Evolutionary conservation across 768 basidiomycete species (phyloP).

Genomic region (Leccinum uliginosum): DNA sequence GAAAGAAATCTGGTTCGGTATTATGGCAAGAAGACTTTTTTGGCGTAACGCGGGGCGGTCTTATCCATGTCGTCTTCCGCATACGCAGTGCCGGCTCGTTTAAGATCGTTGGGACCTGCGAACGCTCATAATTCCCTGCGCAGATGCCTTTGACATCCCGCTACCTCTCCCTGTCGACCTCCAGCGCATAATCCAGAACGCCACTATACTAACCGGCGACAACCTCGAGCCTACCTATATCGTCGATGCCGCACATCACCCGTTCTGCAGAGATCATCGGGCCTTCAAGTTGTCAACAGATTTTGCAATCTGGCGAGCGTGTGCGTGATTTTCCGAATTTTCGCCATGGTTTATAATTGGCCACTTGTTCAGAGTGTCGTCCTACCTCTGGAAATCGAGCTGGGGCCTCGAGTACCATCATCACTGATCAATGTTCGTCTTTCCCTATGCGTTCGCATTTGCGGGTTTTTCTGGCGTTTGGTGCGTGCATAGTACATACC

Average conservation of each 20-base stretch:
- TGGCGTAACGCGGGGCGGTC: constrained; percentile 91
- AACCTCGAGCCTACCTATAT: too few relatives aligned
- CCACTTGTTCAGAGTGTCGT: neutral
- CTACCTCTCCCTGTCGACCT: too few relatives aligned
- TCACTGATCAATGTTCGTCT: neutral
- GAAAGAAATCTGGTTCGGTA: constrained; percentile 90
- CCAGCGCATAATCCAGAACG: too few relatives aligned
- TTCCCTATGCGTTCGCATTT: neutral
- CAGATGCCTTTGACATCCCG: too few relatives aligned
- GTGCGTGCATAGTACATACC: neutral
- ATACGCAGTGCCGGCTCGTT: too few relatives aligned
- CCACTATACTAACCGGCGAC: too few relatives aligned
- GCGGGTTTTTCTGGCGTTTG: neutral
- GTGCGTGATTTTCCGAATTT: neutral
- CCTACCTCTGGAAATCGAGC: neutral
- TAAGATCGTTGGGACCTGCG: too few relatives aligned
- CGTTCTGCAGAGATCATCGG: neutral
- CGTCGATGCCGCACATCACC: too few relatives aligned
- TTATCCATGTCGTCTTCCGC: constrained; percentile 94
- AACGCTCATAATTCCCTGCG: too few relatives aligned
- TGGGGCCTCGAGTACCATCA: neutral
- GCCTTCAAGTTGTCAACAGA: neutral
- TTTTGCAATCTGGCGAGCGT: neutral
- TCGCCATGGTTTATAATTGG: neutral
- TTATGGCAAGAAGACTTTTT: constrained; percentile 96